Evolutionary conservation across 768 basidiomycete genomes (phyloP).

Genomic region (Hypholoma sublateritium): DNA sequence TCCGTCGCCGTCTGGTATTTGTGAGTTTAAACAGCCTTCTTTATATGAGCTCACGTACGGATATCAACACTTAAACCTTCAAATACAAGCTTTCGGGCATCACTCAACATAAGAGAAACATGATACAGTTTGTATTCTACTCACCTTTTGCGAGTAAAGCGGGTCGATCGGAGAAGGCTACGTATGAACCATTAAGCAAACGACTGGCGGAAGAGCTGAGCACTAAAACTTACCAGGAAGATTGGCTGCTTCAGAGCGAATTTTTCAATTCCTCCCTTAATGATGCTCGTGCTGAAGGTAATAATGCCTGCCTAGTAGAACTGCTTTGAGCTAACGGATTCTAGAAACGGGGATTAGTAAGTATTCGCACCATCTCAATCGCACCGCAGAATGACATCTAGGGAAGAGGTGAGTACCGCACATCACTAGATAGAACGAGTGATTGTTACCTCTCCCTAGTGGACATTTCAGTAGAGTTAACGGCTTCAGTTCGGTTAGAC

Average conservation of each 20-base stretch:
- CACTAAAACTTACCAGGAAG: slow-evolving; percentile 52
- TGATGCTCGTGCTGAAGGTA: slow-evolving; percentile 69
- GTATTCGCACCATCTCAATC: slow-evolving; percentile 63
- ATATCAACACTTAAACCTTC: slow-evolving; percentile 75
- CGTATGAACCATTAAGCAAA: neutral
- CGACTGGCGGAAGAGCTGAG: neutral
- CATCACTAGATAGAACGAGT: neutral
- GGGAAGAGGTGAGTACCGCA: neutral
- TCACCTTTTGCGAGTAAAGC: slow-evolving; percentile 65
- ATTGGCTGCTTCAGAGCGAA: slow-evolving; percentile 75
- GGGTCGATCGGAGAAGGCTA: slow-evolving; percentile 78
- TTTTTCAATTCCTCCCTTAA: slow-evolving; percentile 74
- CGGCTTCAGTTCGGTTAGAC: slow-evolving; percentile 1
- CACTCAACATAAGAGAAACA: neutral
- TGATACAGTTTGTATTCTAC: too few relatives aligned
- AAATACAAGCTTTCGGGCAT: slow-evolving; percentile 53
- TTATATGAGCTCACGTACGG: slow-evolving; percentile 37
- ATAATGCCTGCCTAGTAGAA: slow-evolving; percentile 59
- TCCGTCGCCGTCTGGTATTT: slow-evolving; percentile 59
- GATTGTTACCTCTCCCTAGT: slow-evolving; percentile 53
- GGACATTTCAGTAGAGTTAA: too few relatives aligned
- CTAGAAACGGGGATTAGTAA: too few relatives aligned
- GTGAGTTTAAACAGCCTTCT: neutral
- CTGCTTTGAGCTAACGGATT: neutral
- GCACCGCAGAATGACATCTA: slow-evolving; percentile 76